Base-by-base conservation (phyloP, 1,284 basidiomycete species). In the Hortiboletus rubellus region DNA sequence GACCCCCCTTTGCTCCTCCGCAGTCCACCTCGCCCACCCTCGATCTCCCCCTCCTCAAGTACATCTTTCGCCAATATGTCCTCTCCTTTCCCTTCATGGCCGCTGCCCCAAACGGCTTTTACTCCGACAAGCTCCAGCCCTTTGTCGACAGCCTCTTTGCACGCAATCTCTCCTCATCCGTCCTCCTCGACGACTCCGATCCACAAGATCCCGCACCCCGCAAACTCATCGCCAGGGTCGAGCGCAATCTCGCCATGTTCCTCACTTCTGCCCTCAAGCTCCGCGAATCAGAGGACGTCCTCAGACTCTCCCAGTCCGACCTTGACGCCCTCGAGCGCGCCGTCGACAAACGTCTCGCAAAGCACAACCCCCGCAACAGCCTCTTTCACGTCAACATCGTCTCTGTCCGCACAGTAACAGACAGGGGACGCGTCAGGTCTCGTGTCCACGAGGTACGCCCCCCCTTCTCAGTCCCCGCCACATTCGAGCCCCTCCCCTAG, bases 51-150 rank as follows among this genome's bases (percentile, higher is more conserved):
- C 89, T 97, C 69, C 76, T 97, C 60, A 83, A 86, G 34, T 96
- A 89, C 77, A 82, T 95, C 67, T 95, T 97, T 71, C 85, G 90
- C 55, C 91, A 94, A 70, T 97, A 94, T 70, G 81, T 97, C 58
- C 81, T 97, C 55, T 91, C 94, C 0, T 98, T 98, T 71, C 95
- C 95, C 12, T 96, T 98, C 78, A 86, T 98, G 70, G 84, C 86
- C 46, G 78, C 88, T 1, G 93, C 93, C 0, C 93, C 93, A 1
- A 84, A 88, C 63, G 83, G 91, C 63, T 97, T 98, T 76, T 98
- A 95, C 76, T 86, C 90, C 1, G 85, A 87, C 61, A 98, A 98
- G 73, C 82, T 98, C 1, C 95, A 97, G 75, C 94, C 95, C 0
- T 97, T 97, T 73, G 80, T 94, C 55, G 85, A 86, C 24, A 91